Base-by-base conservation (phyloP, 805 yeast genomes). In the Tetrapisispora iriomotensis region DNA sequence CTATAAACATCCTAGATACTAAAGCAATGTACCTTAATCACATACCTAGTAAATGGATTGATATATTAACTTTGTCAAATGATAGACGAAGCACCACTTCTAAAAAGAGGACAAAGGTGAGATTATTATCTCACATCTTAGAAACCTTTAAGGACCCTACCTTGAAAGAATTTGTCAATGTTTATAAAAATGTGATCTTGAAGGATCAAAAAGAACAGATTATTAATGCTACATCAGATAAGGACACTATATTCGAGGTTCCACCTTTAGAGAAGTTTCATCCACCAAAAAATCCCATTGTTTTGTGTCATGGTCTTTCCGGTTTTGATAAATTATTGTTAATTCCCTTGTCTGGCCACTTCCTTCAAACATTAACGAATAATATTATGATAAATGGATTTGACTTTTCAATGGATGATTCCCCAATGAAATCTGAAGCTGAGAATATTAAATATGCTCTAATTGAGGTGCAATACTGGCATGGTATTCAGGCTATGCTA, bases 281-380 rank as follows among this genome's bases (percentile, higher is more conserved):
- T 10, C 70, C 80, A 4, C 87, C 94, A 0, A 72, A 73, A 47
- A 65, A 73, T 41, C 95, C 95, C 0, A 74, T 86, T 1, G 81
- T 86, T 0, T 59, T 86, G 21, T 86, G 95, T 50, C 96, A 86
- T 63, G 96, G 96, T 0, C 69, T 86, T 19, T 75, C 84, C 0
- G 96, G 96, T 1, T 86, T 84, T 49, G 94, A 83, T 49, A 68
- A 64, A 40, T 38, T 74, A 28, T 53, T 64, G 26, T 47, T 77
- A 8, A 32, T 73, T 2, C 76, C 79, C 0, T 67, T 66, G 3
- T 39, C 64, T 10, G 54, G 44, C 40, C 65, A 55, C 15, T 45
- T 62, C 26, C 48, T 58, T 2, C 52, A 46, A 5, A 25, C 53
- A 18, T 34, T 61, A 21, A 39, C 34, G 8, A 49, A 47, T 34